Evolutionary conservation across 1,284 basidiomycete species (phyloP).

Genomic region (Jaminaea rosea): DNA sequence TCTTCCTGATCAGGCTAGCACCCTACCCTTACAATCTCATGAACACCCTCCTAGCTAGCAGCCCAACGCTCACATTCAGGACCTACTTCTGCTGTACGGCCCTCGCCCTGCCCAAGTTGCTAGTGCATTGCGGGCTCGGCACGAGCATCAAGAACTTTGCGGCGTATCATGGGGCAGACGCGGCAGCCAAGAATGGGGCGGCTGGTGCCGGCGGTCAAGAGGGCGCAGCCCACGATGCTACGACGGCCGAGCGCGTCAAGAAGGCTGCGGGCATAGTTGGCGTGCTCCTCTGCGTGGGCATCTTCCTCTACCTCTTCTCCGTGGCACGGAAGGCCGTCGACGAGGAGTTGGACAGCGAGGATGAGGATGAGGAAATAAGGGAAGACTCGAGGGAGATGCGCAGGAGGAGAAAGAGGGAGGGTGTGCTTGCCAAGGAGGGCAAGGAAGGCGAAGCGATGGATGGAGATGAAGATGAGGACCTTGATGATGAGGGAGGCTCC

Average conservation of each 20-base stretch:
- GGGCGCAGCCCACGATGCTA: neutral
- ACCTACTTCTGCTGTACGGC: conserved; percentile 73
- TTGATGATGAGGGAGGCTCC: too few relatives aligned
- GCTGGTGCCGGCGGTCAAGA: neutral
- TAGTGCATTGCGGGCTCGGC: conserved; percentile 73
- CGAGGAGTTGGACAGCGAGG: conserved; percentile 57
- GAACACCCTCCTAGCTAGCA: conserved; percentile 78
- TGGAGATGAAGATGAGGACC: too few relatives aligned
- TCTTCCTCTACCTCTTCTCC: conserved; percentile 68
- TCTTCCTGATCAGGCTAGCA: conserved; percentile 73
- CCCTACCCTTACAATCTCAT: conserved; percentile 64
- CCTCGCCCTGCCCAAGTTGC: conserved; percentile 71
- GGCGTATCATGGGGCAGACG: conserved; percentile 53
- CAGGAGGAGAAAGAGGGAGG: conserved; percentile 14
- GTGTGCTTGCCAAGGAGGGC: too few relatives aligned
- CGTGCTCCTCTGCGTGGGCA: conserved; percentile 62
- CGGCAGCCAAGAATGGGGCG: neutral
- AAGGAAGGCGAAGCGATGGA: too few relatives aligned
- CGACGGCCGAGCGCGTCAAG: conserved; percentile 53
- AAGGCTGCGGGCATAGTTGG: conserved; percentile 63
- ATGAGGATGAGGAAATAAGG: conserved; percentile 17
- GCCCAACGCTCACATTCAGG: conserved; percentile 66
- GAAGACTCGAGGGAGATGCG: conserved; percentile 12
- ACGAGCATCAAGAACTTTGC: conserved; percentile 73
- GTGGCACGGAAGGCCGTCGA: conserved; percentile 72